Base-by-base conservation (phyloP, 2,329 filamentous ascomycete genomes). In the Peltaster fructicola region DNA sequence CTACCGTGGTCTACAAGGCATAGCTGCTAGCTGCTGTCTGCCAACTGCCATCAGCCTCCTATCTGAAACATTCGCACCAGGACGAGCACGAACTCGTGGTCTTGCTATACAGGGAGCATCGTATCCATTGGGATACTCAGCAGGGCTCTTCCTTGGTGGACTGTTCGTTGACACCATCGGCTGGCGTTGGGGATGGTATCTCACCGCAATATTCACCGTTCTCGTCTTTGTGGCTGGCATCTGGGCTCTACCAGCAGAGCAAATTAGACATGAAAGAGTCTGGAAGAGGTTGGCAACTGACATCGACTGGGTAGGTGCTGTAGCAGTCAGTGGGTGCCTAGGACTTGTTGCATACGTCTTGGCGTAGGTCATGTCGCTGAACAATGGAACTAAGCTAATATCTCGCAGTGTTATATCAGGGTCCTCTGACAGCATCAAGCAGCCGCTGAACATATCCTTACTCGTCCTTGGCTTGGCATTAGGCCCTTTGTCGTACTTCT, bases 111-210 rank as follows among this genome's bases (percentile, higher is more conserved):
- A 65, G 34, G 61, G 63, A 3, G 49, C 53, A 8, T 54, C 54
- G 3, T 58, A 63, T 28, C 59, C 61, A 0, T 33, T 65, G 7
- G 63, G 63, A 1, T 66, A 62, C 28, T 53, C 50, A 0, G 28
- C 64, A 1, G 63, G 63, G 0, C 46, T 68, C 4, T 50, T 59
- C 0, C 41, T 68, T 3, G 57, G 60, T 11, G 61, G 62, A 25
- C 30, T 65, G 1, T 52, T 67, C 17, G 44, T 53, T 2, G 50
- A 59, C 15, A 52, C 47, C 0, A 51, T 61, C 20, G 58, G 59
- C 3, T 68, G 63, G 64, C 40, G 62, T 22, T 55, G 47, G 30
- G 61, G 57, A 1, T 68, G 58, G 34, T 57, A 63, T 34, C 46
- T 62, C 4, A 45, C 49, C 11, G 57, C 56, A 0, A 54, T 53